phyloP scores from a whole-genome alignment of 371 early-diverging fungal species.

The Mucor irregularis region DNA sequence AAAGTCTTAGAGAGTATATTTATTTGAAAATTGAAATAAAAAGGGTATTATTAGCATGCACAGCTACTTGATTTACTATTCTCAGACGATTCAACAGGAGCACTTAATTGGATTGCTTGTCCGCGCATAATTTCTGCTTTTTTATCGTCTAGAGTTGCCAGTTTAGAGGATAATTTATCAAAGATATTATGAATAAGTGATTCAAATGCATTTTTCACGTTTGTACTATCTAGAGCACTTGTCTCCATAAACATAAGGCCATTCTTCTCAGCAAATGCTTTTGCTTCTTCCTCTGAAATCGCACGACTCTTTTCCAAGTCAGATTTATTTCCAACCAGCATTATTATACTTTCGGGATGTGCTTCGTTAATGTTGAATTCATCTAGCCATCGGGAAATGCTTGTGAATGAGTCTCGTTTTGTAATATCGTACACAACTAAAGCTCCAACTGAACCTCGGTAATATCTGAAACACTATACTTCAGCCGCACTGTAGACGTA shows the following conservation, averaged over 20 bases:
- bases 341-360: conserved; percentile 83
- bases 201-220: conserved; percentile 75
- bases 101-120: conserved; percentile 12
- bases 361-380: conserved; percentile 86
- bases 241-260: conserved; percentile 88
- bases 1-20: no score
- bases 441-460: conserved; percentile 37
- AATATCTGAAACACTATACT: conserved; percentile 18
- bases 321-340: conserved; percentile 98
- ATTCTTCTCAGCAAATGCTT: conserved; percentile 74
- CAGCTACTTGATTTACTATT: background rate
- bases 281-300: conserved; percentile 80
- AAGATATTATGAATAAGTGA: conserved; percentile 12
- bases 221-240: conserved; percentile 83
- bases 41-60: conserved; percentile 7
- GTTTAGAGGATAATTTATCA: conserved; percentile 17
- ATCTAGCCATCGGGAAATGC: conserved; percentile 70
- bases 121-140: conserved; percentile 16
- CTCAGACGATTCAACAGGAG: background rate
- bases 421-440: conserved; percentile 52
- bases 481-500: background rate
- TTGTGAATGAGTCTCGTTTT: conserved; percentile 39
- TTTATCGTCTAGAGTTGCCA: conserved; percentile 23
- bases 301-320: conserved; percentile 79
- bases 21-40: no score